Conservation (phyloP, 805 yeast genomes). For the Teunomyces tritomae region DNA sequence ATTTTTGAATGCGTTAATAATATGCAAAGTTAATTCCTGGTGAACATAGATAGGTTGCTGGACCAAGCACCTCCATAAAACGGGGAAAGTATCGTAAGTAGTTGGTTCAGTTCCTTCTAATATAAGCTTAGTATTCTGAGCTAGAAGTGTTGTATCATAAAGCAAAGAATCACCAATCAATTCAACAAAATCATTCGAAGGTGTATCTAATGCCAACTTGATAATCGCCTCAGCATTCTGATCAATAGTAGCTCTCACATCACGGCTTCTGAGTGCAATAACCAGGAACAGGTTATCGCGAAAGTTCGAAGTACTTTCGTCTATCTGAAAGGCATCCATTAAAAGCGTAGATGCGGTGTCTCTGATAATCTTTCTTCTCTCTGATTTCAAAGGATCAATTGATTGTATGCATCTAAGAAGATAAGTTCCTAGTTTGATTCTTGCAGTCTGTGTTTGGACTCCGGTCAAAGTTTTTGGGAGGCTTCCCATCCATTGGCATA, state of each 20-base stretch:
- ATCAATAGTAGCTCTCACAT: conserved; percentile 48
- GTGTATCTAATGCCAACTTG: conserved; percentile 14
- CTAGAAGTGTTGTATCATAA: conserved; percentile 20
- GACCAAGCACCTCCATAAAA: conserved; percentile 25
- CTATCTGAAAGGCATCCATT: conserved; percentile 16
- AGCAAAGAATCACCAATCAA: conserved; percentile 13
- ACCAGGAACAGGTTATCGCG: conserved; percentile 26
- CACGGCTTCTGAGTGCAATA: conserved; percentile 42
- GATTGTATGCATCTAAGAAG: conserved; percentile 29
- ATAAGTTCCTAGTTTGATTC: conserved; percentile 49
- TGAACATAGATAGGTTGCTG: conserved; percentile 14
- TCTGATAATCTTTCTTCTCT: background rate
- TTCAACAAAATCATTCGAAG: conserved; percentile 7
- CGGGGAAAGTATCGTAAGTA: conserved; percentile 31
- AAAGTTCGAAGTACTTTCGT: conserved; percentile 13
- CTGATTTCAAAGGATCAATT: background rate
- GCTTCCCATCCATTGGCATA: conserved; percentile 55
- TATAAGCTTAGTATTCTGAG: conserved; percentile 24
- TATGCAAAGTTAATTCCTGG: conserved; percentile 9
- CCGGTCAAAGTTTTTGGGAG: conserved; percentile 43
- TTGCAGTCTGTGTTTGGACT: conserved; percentile 52
- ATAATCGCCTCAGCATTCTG: conserved; percentile 35
- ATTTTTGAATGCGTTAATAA: conserved; percentile 14
- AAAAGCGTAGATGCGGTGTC: conserved; percentile 7
- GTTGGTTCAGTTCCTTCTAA: conserved; percentile 20